Evolutionary conservation across 306 rosid genomes (phyloP).

Genomic region (Morella rubra): DNA sequence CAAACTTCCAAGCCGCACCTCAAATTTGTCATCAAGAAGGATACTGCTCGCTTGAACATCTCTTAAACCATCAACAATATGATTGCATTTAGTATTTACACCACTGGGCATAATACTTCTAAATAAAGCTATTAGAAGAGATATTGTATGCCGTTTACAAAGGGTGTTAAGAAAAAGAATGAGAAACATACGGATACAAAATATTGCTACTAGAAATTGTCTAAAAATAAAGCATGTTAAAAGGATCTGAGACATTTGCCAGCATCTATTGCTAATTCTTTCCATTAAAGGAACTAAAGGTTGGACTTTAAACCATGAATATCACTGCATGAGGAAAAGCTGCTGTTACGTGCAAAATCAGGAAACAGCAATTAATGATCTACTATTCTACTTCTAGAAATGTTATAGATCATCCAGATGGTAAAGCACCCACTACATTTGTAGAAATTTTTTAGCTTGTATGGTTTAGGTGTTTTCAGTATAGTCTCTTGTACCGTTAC

Average conservation of each 20-base stretch:
- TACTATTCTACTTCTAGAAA: not conserved
- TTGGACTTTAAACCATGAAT: not conserved
- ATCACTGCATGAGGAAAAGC: not conserved
- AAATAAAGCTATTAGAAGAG: not conserved
- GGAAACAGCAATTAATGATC: not conserved
- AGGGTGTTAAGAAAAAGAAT: not conserved
- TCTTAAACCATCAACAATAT: slow-evolving; percentile 46
- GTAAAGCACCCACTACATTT: not conserved
- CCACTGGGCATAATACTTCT: not conserved
- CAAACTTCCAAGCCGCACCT: slow-evolving; percentile 97
- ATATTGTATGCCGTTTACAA: not conserved
- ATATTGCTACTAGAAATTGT: not conserved
- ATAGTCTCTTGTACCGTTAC: no score
- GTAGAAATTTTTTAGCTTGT: not conserved
- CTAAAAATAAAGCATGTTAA: not conserved
- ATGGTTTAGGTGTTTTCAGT: no score
- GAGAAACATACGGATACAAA: slow-evolving; percentile 2
- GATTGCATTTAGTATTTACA: slow-evolving; percentile 22
- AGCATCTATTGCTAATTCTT: not conserved
- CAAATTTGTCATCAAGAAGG: slow-evolving; percentile 93
- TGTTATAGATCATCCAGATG: not conserved
- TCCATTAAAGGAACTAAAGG: not conserved
- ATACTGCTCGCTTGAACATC: slow-evolving; percentile 96
- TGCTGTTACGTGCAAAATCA: not conserved
- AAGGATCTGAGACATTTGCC: not conserved